Evolutionary conservation across 257 asterid genomes (phyloP).

Genomic region (Capsicum pubescens): DNA sequence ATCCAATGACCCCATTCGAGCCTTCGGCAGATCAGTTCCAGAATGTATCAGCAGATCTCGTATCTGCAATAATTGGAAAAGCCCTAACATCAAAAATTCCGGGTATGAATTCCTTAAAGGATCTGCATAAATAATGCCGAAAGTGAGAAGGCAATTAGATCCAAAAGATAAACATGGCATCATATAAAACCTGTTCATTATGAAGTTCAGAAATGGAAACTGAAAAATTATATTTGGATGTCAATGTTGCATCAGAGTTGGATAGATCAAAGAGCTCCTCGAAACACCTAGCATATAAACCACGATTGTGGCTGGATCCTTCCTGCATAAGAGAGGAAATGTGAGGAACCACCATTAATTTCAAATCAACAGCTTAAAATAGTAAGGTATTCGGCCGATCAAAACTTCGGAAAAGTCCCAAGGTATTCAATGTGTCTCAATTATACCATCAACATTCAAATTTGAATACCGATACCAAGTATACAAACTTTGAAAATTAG

Average conservation of each 20-base stretch:
- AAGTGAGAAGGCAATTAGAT: constrained; percentile 29
- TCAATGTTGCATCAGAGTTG: constrained; percentile 89
- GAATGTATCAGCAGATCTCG: constrained; percentile 79
- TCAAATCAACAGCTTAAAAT: neutral
- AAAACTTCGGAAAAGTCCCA: constrained; percentile 11
- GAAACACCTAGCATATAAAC: constrained; percentile 89
- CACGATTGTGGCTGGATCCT: constrained; percentile 98
- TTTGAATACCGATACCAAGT: neutral
- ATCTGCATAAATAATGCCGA: neutral
- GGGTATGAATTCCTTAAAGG: constrained; percentile 25
- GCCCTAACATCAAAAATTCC: constrained; percentile 41
- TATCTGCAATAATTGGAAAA: constrained; percentile 61
- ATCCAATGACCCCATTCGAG: constrained; percentile 63
- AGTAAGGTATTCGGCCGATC: constrained; percentile 7
- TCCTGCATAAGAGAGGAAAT: constrained; percentile 63
- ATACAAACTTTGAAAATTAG: constrained; percentile 13
- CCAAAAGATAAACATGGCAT: constrained; percentile 10
- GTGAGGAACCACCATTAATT: constrained; percentile 11
- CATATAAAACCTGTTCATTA: constrained; percentile 78
- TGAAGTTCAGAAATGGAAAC: constrained; percentile 87
- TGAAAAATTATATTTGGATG: constrained; percentile 77
- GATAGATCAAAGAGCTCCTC: constrained; percentile 98
- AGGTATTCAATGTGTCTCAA: constrained; percentile 5
- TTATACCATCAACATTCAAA: neutral
- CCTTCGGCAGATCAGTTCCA: constrained; percentile 65